These are phyloP conservation scores for Alternaria incomplexa DNA, from an alignment of 2,329 filamentous ascomycete species.

Conservation along the genomic window DNA sequence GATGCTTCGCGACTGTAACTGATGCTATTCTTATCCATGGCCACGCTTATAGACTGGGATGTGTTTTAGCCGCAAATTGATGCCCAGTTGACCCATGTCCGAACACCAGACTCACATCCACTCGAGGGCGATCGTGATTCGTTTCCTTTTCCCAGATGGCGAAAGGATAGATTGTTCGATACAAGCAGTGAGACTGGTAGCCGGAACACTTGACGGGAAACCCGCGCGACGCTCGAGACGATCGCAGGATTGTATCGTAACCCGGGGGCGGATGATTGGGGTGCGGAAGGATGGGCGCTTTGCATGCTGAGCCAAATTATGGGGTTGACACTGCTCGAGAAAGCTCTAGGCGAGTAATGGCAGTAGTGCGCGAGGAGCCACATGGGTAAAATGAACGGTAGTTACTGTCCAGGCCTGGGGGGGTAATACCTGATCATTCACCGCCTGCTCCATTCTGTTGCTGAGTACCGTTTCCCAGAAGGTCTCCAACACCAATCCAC, in stretches of 20 bases:
- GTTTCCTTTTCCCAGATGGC: neutral
- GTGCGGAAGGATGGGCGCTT: neutral
- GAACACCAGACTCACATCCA: neutral
- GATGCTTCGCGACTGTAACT: neutral
- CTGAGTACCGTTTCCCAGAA: conserved; percentile 20
- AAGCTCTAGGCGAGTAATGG: neutral
- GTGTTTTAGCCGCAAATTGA: conserved; percentile 39
- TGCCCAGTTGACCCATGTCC: conserved; percentile 16
- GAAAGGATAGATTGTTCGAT: conserved; percentile 8
- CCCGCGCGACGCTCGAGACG: neutral
- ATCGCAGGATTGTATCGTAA: neutral
- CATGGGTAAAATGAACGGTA: neutral
- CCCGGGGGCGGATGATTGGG: conserved; percentile 15
- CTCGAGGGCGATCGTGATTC: neutral
- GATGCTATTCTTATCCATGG: conserved; percentile 32
- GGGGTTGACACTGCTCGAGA: neutral
- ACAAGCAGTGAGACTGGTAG: conserved; percentile 6
- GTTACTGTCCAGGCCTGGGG: neutral
- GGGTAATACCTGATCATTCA: neutral
- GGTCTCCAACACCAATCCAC: conserved; percentile 47
- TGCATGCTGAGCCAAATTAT: neutral
- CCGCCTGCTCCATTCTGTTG: conserved; percentile 1
- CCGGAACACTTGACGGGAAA: neutral
- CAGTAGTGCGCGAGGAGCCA: neutral
- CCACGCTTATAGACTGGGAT: conserved; percentile 11